These are phyloP conservation scores for Epichloe elymi DNA, from an alignment of 2,329 filamentous ascomycete species.

Conservation along the genomic window DNA sequence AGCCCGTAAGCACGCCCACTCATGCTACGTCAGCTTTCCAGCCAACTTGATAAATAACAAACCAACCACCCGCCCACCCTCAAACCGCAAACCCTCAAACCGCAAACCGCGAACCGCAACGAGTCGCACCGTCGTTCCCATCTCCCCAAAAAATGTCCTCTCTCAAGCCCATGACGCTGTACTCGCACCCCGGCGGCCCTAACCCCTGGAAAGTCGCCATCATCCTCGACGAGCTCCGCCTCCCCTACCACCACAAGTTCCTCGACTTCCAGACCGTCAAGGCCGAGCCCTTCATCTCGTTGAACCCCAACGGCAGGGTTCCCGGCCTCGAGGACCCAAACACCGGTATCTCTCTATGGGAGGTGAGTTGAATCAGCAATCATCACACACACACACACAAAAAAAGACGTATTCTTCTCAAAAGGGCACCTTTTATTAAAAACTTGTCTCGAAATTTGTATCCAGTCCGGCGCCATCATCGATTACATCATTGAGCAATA, in stretches of 20 bases:
- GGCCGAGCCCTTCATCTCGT: conserved; percentile 10
- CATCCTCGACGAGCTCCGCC: conserved; percentile 13
- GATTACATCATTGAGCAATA: conserved; percentile 14
- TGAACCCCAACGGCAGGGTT: conserved; percentile 13
- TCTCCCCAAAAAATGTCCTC: not conserved
- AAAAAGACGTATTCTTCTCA: no score
- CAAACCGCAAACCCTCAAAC: no score
- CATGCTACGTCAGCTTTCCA: no score
- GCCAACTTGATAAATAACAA: no score
- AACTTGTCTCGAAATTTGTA: no score
- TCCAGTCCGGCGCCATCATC: conserved; percentile 14
- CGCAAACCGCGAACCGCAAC: no score
- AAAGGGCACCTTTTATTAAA: no score
- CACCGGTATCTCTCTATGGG: conserved; percentile 10
- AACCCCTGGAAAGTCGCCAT: conserved; percentile 12
- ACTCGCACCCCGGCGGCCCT: conserved; percentile 3
- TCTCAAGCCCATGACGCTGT: conserved; percentile 2
- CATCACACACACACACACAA: no score
- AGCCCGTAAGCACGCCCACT: no score
- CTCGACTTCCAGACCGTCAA: conserved; percentile 12
- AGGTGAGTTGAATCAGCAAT: conserved; percentile 6
- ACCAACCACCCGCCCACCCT: no score
- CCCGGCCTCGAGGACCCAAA: conserved; percentile 12
- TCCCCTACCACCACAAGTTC: conserved; percentile 10
- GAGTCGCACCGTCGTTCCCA: no score